phyloP scores from a whole-genome alignment of 2,329 filamentous ascomycete species.

The Pestalotiopsis fici region DNA sequence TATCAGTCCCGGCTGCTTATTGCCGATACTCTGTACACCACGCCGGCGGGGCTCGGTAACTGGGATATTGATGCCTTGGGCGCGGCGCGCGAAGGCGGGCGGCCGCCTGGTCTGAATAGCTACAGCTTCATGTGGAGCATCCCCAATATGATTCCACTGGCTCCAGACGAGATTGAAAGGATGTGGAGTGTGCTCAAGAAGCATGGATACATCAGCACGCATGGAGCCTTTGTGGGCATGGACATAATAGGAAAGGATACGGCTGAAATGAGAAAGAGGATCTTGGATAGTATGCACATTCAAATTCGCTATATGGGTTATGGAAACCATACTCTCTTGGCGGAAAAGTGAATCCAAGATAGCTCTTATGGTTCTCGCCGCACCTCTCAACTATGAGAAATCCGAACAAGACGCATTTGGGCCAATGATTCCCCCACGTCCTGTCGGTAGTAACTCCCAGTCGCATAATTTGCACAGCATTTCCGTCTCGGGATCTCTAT shows the following conservation, averaged over 20 bases:
- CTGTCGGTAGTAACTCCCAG: too few relatives aligned
- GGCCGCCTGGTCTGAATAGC: slow-evolving; percentile 47
- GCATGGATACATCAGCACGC: slow-evolving; percentile 65
- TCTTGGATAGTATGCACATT: slow-evolving; percentile 78
- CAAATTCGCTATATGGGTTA: slow-evolving; percentile 59
- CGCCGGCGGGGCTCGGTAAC: slow-evolving; percentile 56
- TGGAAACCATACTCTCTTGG: slow-evolving; percentile 39
- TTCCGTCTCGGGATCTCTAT: too few relatives aligned
- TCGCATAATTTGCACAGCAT: too few relatives aligned
- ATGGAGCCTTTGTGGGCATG: slow-evolving; percentile 65
- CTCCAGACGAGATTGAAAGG: slow-evolving; percentile 59
- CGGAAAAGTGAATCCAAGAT: slow-evolving; percentile 15
- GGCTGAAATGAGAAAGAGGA: slow-evolving; percentile 59
- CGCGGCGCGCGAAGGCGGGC: slow-evolving; percentile 22
- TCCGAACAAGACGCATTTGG: too few relatives aligned
- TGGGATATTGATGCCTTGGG: slow-evolving; percentile 47
- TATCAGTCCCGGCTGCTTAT: slow-evolving; percentile 66
- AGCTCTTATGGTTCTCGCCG: background rate
- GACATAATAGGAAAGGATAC: slow-evolving; percentile 54
- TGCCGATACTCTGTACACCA: slow-evolving; percentile 76
- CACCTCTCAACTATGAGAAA: background rate
- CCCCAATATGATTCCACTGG: slow-evolving; percentile 73
- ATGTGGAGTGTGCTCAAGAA: slow-evolving; percentile 71
- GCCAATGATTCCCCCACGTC: too few relatives aligned
- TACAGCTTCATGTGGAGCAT: slow-evolving; percentile 79